Base-by-base conservation (phyloP, 1,139 yeast species). In the Blastobotrys elegans region DNA sequence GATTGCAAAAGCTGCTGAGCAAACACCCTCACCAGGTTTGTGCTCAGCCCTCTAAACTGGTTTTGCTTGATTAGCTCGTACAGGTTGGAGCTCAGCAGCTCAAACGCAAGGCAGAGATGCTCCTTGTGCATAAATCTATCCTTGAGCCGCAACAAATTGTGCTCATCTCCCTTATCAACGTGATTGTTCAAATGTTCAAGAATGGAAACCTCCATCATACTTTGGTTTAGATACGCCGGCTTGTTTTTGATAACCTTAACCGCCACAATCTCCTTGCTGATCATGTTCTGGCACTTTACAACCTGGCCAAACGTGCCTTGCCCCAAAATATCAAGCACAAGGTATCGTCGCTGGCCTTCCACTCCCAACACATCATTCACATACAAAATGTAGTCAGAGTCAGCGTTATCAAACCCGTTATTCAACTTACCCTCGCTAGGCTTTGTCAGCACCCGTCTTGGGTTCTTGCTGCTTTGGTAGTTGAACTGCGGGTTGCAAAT, bases 301-400 rank as follows among this genome's bases (percentile, higher is more conserved):
- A 94, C 99, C 67, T 92, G 99, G 4, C 98, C 98, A 74, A 94
- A 92, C 0, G 98, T 90, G 2, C 99, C 99, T 55, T 90, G 92
- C 0, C 99, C 99, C 40, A 94, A 69, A 21, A 92, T 76, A 66
- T 92, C 97, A 53, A 92, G 70, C 3, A 94, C 97, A 60, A 92
- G 74, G 63, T 90, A 90, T 62, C 87, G 60, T 49, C 92, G 73
- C 48, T 89, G 90, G 57, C 88, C 96, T 61, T 88, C 94, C 1
- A 80, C 75, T 2, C 98, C 98, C 42, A 94, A 70, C 17, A 92
- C 83, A 63, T 94, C 98, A 65, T 94, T 92, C 14, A 94, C 98
- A 58, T 90, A 90, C 26, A 94, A 69, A 50, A 94, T 90, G 63
- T 90, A 92, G 67, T 94, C 97, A 62, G 87, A 80, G 51, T 88